Evolutionary conservation across 2,329 filamentous ascomycete genomes (phyloP).

Genomic region (Trichoderma asperellum): DNA sequence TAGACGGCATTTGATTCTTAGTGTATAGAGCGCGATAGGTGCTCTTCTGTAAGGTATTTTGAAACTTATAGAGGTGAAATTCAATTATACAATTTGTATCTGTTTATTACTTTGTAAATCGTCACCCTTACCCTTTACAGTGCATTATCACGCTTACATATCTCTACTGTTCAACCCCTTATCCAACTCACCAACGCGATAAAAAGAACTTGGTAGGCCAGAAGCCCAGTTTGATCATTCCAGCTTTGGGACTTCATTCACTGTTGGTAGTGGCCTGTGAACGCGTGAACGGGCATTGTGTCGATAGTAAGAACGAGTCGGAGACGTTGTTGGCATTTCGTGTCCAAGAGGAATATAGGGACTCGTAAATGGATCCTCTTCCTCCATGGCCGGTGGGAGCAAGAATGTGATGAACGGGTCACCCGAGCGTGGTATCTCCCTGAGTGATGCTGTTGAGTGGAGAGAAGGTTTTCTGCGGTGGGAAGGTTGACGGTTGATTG

Average conservation of each 20-base stretch:
- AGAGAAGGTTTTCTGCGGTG: neutral
- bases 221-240: neutral
- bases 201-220: neutral
- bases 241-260: neutral
- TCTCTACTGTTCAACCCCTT: neutral
- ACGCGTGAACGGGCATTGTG: neutral
- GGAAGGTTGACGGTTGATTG: neutral
- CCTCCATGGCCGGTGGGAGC: neutral
- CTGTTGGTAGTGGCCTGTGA: slow-evolving; percentile 6
- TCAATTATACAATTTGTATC: too few species aligned
- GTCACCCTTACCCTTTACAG: too few species aligned
- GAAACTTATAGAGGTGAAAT: too few species aligned
- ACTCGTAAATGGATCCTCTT: neutral
- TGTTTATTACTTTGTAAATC: neutral
- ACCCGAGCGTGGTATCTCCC: neutral
- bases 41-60: too few species aligned
- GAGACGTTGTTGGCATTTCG: neutral
- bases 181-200: neutral
- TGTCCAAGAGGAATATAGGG: neutral
- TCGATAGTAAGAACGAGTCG: neutral
- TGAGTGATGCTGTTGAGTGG: neutral
- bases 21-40: neutral
- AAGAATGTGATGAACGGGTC: neutral
- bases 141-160: too few species aligned
- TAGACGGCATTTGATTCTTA: neutral